These are phyloP conservation scores for Gentiana macrophylla DNA, from an alignment of 257 asterid species.

Conservation along the genomic window DNA sequence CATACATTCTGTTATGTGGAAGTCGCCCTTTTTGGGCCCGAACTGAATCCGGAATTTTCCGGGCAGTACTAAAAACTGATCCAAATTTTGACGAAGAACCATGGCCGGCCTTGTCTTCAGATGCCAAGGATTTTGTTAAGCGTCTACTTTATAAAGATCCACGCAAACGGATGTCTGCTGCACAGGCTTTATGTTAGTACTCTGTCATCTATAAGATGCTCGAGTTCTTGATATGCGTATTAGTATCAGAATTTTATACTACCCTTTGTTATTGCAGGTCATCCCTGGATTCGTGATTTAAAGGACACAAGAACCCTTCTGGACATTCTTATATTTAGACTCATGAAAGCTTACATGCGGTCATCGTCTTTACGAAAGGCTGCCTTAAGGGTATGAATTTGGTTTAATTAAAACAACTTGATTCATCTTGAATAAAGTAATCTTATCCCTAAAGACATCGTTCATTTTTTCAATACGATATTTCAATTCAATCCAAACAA, in stretches of 20 bases:
- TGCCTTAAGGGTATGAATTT: slow-evolving; percentile 54
- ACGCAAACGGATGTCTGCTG: slow-evolving; percentile 51
- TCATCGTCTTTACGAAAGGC: slow-evolving; percentile 66
- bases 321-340: slow-evolving; percentile 43
- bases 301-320: slow-evolving; percentile 24
- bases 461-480: too few relatives aligned
- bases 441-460: too few relatives aligned
- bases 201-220: slow-evolving; percentile 3
- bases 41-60: slow-evolving; percentile 59
- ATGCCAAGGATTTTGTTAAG: slow-evolving; percentile 50
- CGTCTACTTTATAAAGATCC: slow-evolving; percentile 49
- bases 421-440: too few relatives aligned
- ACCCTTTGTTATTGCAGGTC: slow-evolving; percentile 35
- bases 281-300: slow-evolving; percentile 55
- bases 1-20: slow-evolving; percentile 59
- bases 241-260: slow-evolving; percentile 5
- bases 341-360: slow-evolving; percentile 53
- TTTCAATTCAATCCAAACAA: too few relatives aligned
- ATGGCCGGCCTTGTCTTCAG: slow-evolving; percentile 45
- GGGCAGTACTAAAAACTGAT: slow-evolving; percentile 44
- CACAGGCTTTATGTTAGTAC: slow-evolving; percentile 62
- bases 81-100: slow-evolving; percentile 52
- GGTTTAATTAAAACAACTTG: background rate
- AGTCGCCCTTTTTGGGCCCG: slow-evolving; percentile 70
- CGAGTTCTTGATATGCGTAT: background rate